Evolutionary conservation across 1,284 basidiomycete species (phyloP).

Genomic region (Cronartium ribicola): DNA sequence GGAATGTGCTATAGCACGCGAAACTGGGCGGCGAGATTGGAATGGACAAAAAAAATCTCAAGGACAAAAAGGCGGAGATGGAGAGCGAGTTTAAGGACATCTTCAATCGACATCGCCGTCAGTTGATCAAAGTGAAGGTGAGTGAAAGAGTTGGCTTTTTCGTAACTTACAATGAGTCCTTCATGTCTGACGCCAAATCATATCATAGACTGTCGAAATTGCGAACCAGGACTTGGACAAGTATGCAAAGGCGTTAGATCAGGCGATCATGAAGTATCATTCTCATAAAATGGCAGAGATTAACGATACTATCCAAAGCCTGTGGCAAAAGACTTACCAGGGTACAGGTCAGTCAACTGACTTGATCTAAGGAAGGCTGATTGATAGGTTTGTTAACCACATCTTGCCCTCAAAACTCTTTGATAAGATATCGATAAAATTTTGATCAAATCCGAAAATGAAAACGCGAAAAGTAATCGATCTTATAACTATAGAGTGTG

Average conservation of each 20-base stretch:
- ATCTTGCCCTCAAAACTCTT: background rate
- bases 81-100: constrained; percentile 78
- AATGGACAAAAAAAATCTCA: constrained; percentile 67
- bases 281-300: constrained; percentile 99
- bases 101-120: constrained; percentile 77
- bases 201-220: constrained; percentile 77
- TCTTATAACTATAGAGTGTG: constrained; percentile 97
- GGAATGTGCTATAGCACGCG: constrained; percentile 61
- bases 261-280: constrained; percentile 99
- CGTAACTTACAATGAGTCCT: constrained; percentile 10
- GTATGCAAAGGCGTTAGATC: constrained; percentile 90
- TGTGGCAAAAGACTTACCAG: constrained; percentile 99
- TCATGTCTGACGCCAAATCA: constrained; percentile 12
- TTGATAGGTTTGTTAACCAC: background rate
- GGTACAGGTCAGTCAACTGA: constrained; percentile 68
- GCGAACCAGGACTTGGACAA: constrained; percentile 93
- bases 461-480: constrained; percentile 69
- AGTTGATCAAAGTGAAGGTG: constrained; percentile 91
- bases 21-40: constrained; percentile 75
- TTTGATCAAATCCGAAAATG: constrained; percentile 87
- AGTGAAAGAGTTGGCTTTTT: constrained; percentile 30
- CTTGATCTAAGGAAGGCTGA: background rate
- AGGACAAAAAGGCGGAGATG: constrained; percentile 67
- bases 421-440: constrained; percentile 90
- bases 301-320: constrained; percentile 88